Evolutionary conservation across 441 rosid genomes (phyloP).

Genomic region (Euphorbia corollata): DNA sequence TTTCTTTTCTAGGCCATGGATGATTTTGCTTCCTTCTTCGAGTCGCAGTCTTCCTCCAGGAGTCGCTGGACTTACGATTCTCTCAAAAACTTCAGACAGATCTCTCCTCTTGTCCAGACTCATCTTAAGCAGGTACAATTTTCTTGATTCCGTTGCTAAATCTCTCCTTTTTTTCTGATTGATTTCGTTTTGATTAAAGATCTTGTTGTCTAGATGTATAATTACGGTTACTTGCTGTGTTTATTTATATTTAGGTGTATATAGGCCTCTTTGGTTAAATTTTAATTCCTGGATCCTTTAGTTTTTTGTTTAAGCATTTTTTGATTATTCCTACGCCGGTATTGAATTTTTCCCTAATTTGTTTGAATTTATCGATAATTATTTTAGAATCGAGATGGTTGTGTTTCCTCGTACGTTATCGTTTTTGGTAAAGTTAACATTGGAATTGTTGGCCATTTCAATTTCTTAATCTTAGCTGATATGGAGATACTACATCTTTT

Average conservation of each 20-base stretch:
- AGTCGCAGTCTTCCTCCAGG: slow-evolving; percentile 24
- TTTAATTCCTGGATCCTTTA: not conserved
- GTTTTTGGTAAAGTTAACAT: too few species aligned
- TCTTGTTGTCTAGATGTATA: not conserved
- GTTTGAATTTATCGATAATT: too few species aligned
- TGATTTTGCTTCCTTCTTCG: slow-evolving; percentile 48
- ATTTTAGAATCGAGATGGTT: not conserved
- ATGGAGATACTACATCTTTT: too few species aligned
- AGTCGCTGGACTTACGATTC: slow-evolving; percentile 33
- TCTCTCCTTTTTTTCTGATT: not conserved
- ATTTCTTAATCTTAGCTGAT: too few species aligned
- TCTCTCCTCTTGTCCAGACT: slow-evolving; percentile 47
- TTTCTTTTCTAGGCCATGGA: slow-evolving; percentile 31
- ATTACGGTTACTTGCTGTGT: not conserved
- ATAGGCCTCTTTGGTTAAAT: not conserved
- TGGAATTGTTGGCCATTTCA: too few species aligned
- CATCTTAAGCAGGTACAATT: slow-evolving; percentile 40
- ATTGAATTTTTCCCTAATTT: not conserved
- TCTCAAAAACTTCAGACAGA: slow-evolving; percentile 46
- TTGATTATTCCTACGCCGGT: not conserved
- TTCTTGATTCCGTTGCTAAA: not conserved
- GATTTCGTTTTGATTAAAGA: not conserved
- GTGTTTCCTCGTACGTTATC: not conserved
- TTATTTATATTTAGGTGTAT: not conserved
- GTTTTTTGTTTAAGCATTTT: too few species aligned